Evolutionary conservation across 2,329 filamentous ascomycete species (phyloP).

Genomic region (Colletotrichum theobromicola): DNA sequence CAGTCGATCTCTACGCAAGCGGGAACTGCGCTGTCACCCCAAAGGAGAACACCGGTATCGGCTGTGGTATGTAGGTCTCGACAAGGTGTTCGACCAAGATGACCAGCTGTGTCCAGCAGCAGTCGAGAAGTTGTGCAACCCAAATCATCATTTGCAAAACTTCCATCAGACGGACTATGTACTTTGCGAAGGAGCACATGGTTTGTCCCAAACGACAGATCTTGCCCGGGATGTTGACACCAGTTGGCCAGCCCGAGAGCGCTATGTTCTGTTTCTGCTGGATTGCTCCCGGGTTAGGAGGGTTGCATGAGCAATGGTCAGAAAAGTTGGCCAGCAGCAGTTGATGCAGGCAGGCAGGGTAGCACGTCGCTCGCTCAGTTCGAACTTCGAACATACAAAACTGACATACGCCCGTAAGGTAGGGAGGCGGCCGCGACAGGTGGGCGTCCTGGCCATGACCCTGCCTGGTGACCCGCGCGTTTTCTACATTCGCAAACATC

Average conservation of each 20-base stretch:
- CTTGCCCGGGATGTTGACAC: neutral
- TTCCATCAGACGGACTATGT: neutral
- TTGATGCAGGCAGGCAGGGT: neutral
- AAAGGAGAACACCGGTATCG: neutral
- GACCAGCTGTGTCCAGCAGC: neutral
- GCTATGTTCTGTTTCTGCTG: neutral
- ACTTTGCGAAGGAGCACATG: neutral
- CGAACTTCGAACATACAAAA: too few species aligned
- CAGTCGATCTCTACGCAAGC: neutral
- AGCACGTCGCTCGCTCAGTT: neutral
- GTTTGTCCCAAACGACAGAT: neutral
- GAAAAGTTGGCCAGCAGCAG: neutral
- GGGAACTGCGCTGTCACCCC: neutral
- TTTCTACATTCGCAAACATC: neutral
- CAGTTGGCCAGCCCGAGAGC: neutral
- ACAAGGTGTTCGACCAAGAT: neutral
- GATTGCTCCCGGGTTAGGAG: neutral
- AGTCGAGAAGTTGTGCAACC: neutral
- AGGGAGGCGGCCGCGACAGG: neutral
- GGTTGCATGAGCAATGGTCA: neutral
- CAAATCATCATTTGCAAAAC: neutral
- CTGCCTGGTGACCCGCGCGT: neutral
- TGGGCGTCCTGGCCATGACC: neutral
- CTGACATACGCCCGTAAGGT: neutral
- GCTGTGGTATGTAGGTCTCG: neutral